These are phyloP conservation scores for Colletotrichum sp. DNA, from an alignment of 2,329 filamentous ascomycete species.

Conservation along the genomic window DNA sequence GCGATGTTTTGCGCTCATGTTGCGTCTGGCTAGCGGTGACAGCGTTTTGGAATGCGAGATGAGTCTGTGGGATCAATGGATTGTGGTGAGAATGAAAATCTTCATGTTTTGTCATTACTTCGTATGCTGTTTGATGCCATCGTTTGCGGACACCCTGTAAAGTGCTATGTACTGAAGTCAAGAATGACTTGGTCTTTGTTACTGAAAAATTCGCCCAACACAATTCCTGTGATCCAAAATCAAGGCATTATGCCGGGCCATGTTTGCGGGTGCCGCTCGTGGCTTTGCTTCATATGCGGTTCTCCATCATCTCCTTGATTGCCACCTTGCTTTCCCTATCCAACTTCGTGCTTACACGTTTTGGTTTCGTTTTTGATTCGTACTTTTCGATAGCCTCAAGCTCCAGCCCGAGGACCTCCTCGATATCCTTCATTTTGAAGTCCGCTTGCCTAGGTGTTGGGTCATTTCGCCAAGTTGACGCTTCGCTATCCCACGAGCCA, in stretches of 20 bases:
- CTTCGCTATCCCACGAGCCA: not conserved
- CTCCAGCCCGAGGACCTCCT: not conserved
- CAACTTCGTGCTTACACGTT: not conserved
- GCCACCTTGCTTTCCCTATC: not conserved
- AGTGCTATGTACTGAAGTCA: not conserved
- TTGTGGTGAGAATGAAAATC: not conserved
- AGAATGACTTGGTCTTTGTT: not conserved
- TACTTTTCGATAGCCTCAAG: not conserved
- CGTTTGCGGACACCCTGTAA: not conserved
- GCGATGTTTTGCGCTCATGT: not conserved
- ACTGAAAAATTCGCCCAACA: not conserved
- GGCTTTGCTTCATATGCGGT: not conserved
- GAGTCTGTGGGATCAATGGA: not conserved
- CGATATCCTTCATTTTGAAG: not conserved
- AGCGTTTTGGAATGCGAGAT: not conserved
- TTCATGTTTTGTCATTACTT: not conserved
- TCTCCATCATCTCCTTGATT: not conserved
- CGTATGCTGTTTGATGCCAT: not conserved
- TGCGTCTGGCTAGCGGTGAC: not conserved
- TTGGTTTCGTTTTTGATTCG: not conserved
- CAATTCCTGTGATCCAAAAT: not conserved
- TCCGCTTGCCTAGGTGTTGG: not conserved
- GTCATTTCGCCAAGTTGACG: not conserved
- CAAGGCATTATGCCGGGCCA: not conserved
- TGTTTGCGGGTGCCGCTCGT: not conserved